Evolutionary conservation across 169 alveolate species (phyloP).

Genomic region (Babesia bigemina): DNA sequence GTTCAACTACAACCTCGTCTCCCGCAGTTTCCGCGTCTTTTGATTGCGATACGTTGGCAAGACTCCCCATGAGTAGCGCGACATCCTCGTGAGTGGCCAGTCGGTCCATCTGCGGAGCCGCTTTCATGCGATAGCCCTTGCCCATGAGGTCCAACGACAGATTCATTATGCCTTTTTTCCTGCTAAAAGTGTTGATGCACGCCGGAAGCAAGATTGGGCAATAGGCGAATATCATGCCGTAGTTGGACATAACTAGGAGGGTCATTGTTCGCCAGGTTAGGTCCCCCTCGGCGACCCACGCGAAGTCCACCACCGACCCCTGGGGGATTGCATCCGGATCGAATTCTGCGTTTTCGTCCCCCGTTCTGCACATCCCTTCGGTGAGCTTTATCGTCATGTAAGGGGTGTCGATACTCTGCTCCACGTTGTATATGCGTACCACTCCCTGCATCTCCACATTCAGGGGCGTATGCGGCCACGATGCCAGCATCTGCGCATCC

Average conservation of each 20-base stretch:
- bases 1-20: slow-evolving; percentile 11
- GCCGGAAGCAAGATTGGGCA: slow-evolving; percentile 47
- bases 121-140: slow-evolving; percentile 46
- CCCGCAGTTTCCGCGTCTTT: not conserved
- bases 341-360: slow-evolving; percentile 5
- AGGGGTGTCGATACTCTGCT: slow-evolving; percentile 46
- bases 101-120: not conserved
- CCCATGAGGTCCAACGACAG: slow-evolving; percentile 12
- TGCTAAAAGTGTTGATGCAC: slow-evolving; percentile 13
- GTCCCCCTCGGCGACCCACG: slow-evolving; percentile 30
- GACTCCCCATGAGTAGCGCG: not conserved
- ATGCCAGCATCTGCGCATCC: not conserved
- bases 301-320: slow-evolving; percentile 55
- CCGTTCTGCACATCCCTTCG: slow-evolving; percentile 53
- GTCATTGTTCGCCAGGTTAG: slow-evolving; percentile 32
- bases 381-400: slow-evolving; percentile 16
- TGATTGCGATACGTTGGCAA: not conserved
- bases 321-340: slow-evolving; percentile 10
- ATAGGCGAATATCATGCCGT: slow-evolving; percentile 57
- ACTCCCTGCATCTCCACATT: slow-evolving; percentile 10
- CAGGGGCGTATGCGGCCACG: not conserved
- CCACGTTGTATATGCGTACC: slow-evolving; percentile 53
- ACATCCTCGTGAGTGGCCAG: slow-evolving; percentile 2
- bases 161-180: slow-evolving; percentile 6
- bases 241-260: slow-evolving; percentile 44